These are phyloP conservation scores for Ceriops tagal DNA, from an alignment of 345 rosid species.

Conservation along the genomic window DNA sequence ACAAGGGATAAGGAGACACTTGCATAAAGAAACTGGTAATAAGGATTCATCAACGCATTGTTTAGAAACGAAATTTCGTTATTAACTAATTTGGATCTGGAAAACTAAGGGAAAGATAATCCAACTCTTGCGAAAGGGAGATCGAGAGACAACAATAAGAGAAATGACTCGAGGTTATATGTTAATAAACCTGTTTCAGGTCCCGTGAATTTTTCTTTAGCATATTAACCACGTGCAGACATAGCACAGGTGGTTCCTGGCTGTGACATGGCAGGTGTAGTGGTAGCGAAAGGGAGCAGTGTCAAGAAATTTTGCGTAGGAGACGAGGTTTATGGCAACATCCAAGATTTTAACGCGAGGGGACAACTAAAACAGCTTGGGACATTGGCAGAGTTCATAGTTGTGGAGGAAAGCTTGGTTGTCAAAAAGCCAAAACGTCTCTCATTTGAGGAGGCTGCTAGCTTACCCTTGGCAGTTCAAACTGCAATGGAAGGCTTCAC, in stretches of 20 bases:
- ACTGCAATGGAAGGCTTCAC: slow-evolving; percentile 46
- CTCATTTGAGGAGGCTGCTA: slow-evolving; percentile 49
- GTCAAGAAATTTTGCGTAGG: slow-evolving; percentile 30
- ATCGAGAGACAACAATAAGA: no score
- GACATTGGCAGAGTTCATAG: slow-evolving; percentile 43
- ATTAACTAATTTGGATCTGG: no score
- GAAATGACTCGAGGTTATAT: no score
- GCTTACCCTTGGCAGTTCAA: slow-evolving; percentile 49
- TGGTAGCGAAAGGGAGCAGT: slow-evolving; percentile 31
- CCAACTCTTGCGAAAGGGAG: no score
- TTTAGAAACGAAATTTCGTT: no score
- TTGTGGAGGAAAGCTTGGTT: slow-evolving; percentile 39
- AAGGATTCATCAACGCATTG: no score
- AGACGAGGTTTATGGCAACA: slow-evolving; percentile 47
- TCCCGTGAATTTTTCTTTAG: no score
- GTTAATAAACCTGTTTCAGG: no score
- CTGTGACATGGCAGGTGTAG: slow-evolving; percentile 49
- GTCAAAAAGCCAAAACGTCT: slow-evolving; percentile 37
- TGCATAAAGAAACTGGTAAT: no score
- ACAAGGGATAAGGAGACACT: no score
- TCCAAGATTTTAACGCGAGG: slow-evolving; percentile 38
- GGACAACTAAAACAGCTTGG: slow-evolving; percentile 42
- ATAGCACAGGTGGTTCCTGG: slow-evolving; percentile 41
- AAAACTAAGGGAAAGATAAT: no score
- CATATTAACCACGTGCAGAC: no score